Percentiles rank a stretch among this genome's conserved stretches.
Conservation (phyloP, 495 filamentous ascomycete species). For the Glonium stellatum region DNA sequence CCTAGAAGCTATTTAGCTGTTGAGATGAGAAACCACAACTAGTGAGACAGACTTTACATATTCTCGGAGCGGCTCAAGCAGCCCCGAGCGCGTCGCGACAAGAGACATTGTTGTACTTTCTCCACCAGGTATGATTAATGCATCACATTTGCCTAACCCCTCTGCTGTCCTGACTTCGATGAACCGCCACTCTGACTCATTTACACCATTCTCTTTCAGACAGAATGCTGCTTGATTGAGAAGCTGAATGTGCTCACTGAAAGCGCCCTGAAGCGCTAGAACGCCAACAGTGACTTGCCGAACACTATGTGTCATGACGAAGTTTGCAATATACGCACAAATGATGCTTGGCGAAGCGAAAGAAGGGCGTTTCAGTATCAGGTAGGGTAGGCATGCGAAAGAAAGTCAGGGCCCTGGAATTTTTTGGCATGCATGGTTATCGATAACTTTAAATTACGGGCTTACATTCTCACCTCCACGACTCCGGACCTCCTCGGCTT, state of each 20-base stretch:
- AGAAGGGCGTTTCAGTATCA: too few relatives aligned
- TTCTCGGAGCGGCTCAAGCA: conserved; percentile 77
- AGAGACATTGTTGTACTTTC: conserved; percentile 93
- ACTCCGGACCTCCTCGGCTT: background rate
- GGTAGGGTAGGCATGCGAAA: too few relatives aligned
- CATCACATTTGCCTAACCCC: conserved; percentile 68
- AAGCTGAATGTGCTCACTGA: conserved; percentile 77
- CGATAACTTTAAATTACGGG: background rate
- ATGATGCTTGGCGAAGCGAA: background rate
- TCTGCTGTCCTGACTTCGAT: conserved; percentile 70
- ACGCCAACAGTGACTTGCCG: conserved; percentile 62
- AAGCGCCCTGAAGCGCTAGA: conserved; percentile 89
- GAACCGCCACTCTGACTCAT: conserved; percentile 50
- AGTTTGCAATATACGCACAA: background rate
- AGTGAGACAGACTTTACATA: conserved; percentile 76
- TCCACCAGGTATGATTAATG: conserved; percentile 83
- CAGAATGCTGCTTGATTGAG: conserved; percentile 56
- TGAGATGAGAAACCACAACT: background rate
- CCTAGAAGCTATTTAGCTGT: conserved; percentile 27
- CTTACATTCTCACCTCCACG: background rate
- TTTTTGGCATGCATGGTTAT: background rate
- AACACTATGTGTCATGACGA: background rate
- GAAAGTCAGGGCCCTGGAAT: background rate
- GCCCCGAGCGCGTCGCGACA: conserved; percentile 68
- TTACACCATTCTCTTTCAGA: conserved; percentile 22